phyloP scores from a whole-genome alignment of 2,329 filamentous ascomycete species.

The Pestalotiopsis sp. region DNA sequence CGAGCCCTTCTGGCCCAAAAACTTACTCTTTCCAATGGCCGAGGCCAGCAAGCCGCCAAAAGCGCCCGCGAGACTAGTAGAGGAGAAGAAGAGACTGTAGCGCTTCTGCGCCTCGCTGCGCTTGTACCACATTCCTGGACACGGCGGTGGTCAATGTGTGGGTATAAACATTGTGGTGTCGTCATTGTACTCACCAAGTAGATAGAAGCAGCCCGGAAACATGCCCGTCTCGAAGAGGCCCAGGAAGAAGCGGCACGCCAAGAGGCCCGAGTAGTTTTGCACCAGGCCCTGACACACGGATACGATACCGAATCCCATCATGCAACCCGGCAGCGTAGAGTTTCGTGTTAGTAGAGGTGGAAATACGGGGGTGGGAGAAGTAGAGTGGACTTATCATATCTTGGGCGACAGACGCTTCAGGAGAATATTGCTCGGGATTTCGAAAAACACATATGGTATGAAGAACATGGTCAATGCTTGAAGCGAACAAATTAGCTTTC shows the following conservation, averaged over 20 bases:
- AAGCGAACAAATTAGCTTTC: no score
- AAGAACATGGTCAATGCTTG: constrained; percentile 75
- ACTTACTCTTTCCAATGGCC: constrained; percentile 75
- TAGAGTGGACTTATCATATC: constrained; percentile 22
- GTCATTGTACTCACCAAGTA: constrained; percentile 71
- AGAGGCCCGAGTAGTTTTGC: constrained; percentile 73
- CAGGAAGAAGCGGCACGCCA: constrained; percentile 83
- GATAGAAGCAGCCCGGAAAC: constrained; percentile 71
- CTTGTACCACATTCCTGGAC: constrained; percentile 81
- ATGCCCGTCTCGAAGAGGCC: constrained; percentile 77
- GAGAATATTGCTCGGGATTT: constrained; percentile 74
- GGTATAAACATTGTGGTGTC: background rate
- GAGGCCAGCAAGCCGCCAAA: constrained; percentile 86
- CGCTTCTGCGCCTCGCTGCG: constrained; percentile 86
- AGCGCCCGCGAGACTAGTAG: constrained; percentile 75
- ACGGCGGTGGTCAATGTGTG: constrained; percentile 35
- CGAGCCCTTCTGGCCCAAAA: no score
- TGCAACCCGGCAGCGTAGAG: constrained; percentile 69
- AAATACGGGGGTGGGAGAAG: background rate
- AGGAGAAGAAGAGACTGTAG: constrained; percentile 92
- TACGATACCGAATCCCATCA: constrained; percentile 80
- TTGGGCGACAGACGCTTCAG: constrained; percentile 57
- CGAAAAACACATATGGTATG: constrained; percentile 72
- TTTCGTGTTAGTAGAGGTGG: constrained; percentile 5
- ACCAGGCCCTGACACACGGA: constrained; percentile 78